Evolutionary conservation across 352 stramenopile species (phyloP).

Genomic region (Phytophthora uliginosa): DNA sequence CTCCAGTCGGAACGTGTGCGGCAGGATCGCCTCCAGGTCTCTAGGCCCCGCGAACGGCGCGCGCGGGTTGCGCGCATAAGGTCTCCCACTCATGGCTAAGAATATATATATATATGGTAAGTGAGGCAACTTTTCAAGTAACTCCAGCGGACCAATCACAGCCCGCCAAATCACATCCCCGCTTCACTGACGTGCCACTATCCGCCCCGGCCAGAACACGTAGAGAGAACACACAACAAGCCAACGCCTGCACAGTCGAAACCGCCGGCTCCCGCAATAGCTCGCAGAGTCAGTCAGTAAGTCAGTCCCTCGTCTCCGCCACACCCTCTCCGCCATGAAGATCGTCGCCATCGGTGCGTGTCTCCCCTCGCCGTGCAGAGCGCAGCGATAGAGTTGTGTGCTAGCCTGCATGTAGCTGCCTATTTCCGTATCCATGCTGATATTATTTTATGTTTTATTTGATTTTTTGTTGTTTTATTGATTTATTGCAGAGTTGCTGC

Average conservation of each 20-base stretch:
- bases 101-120: slow-evolving; percentile 8
- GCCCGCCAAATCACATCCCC: slow-evolving; percentile 19
- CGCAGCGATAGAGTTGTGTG: not conserved
- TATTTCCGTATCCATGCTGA: not conserved
- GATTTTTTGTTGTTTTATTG: not conserved
- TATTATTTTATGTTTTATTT: not conserved
- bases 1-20: slow-evolving; percentile 65
- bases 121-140: slow-evolving; percentile 20
- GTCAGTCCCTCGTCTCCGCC: not conserved
- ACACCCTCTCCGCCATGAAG: slow-evolving; percentile 65
- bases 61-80: slow-evolving; percentile 71
- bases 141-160: slow-evolving; percentile 25
- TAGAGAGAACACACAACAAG: slow-evolving; percentile 33
- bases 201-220: slow-evolving; percentile 26
- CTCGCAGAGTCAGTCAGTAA: slow-evolving; percentile 7
- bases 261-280: slow-evolving; percentile 34
- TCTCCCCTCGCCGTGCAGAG: not conserved
- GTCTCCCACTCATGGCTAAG: slow-evolving; percentile 67
- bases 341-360: slow-evolving; percentile 86
- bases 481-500: slow-evolving; percentile 65
- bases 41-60: slow-evolving; percentile 55
- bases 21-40: slow-evolving; percentile 70
- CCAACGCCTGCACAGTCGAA: slow-evolving; percentile 31
- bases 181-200: slow-evolving; percentile 11
- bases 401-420: too few species aligned